Evolutionary conservation across 352 stramenopile genomes (phyloP), one percentile per base, ranked within the genome.

Genomic region (Globisporangium parvum): DNA sequence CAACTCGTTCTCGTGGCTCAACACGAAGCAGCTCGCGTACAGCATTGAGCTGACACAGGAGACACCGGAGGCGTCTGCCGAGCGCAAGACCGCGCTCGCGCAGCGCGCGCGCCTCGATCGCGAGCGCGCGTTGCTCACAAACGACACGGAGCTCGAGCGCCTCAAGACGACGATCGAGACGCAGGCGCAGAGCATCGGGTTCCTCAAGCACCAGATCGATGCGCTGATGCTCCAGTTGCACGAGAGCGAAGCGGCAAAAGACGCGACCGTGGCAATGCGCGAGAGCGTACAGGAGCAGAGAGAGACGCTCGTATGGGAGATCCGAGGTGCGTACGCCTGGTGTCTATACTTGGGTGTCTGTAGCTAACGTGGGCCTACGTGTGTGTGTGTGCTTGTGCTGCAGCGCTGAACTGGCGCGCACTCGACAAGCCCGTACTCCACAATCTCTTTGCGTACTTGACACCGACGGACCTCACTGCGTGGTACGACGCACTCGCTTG

Each of bases 1-100:
- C 69, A 92, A 92, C 45, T 87, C 75, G 49, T 92, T 84, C 54
- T 91, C 80, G 61, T 92, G 82, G 82, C 63, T 92, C 51, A 89
- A 90, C 54, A 57, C 69, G 23, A 92, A 92, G 59, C 77, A 90
- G 45, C 68, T 92, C 45, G 73, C 80, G 45, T 92, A 92, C 63
- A 64, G 62, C 26, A 70, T 92, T 59, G 76, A 88, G 51, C 70
- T 92, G 2, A 70, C 73, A 37, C 79, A 92, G 53, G 77, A 84
- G 37, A 77, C 71, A 39, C 53, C 65, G 24, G 69, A 72, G 1
- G 62, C 59, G n/a, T 80, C 67, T 9, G 67, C 70, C 1, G 58
- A 47, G 1, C 63, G 73, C 57, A 81, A 76, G 47, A 76, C 57
- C 1, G 65, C 75, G 28, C 45, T 90, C 21, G 80, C 77, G 8